Percentiles rank a stretch among this genome's conserved stretches.
Evolutionary conservation across 192 early-diverging fungal species (phyloP).

Genomic region (Umbelopsis sp.): DNA sequence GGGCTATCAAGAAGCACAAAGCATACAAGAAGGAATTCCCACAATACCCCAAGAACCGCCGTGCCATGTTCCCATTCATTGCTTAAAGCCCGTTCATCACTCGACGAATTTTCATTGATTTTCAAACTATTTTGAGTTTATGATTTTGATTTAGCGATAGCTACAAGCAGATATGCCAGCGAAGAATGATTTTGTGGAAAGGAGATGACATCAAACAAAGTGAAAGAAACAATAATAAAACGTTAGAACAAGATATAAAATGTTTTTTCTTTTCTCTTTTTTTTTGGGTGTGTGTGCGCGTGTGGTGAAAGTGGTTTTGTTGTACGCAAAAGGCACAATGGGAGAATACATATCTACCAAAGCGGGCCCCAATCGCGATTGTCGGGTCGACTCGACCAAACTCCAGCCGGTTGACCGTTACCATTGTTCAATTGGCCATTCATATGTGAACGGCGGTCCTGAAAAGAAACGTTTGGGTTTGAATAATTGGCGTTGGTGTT

Average conservation of each 20-base stretch:
- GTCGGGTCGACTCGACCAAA: constrained; percentile 14
- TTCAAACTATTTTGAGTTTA: background rate
- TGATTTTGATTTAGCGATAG: background rate
- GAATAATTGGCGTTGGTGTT: background rate
- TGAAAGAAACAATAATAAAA: background rate
- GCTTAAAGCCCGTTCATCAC: constrained; percentile 36
- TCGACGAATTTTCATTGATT: no score
- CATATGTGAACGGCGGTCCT: background rate
- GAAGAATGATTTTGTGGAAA: constrained; percentile 3
- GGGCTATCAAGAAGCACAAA: constrained; percentile 97
- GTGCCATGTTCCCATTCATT: constrained; percentile 75
- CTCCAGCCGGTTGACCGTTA: background rate
- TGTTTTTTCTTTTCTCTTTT: no score
- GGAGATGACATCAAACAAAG: background rate
- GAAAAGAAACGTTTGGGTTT: background rate
- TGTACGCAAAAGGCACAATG: no score
- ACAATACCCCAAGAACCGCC: constrained; percentile 86
- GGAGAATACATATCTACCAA: background rate
- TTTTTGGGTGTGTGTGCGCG: no score
- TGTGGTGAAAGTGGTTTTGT: no score
- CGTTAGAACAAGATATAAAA: no score
- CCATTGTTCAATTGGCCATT: background rate
- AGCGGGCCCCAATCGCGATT: constrained; percentile 15
- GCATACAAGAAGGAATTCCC: constrained; percentile 90
- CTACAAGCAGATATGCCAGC: background rate